Evolutionary conservation across 257 asterid species (phyloP), one percentile per base, ranked within the genome.

Genomic region (Plantago elongata): DNA sequence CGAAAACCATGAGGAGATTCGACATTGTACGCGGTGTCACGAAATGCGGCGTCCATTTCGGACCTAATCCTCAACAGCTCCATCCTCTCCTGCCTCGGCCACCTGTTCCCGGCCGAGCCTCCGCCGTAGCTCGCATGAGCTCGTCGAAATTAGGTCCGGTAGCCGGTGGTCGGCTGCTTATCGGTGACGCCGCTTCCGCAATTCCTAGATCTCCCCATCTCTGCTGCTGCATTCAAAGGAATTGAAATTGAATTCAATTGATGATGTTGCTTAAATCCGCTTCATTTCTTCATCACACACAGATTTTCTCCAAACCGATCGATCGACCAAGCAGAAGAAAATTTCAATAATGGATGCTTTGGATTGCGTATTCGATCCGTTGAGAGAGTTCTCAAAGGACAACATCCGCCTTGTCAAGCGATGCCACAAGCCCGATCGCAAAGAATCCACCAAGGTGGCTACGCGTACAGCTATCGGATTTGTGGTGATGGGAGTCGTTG

Each of bases 381-480:
- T 72, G 12, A 68, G 81, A 62, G 81, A 72, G 57, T 76, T 76
- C 65, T 48, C 78, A n/a, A 76, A 72, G 75, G 74, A 76, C 63
- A 76, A 75, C 67, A 61, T 67, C 64, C 81, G 81, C 60, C 75
- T 72, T 14, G 81, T 72, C 66, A 76, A 76, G 66, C 66, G 77
- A 37, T 77, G 77, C 72, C 83, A 77, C 70, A 77, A 73, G 78
- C 80, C 78, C 13, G 83, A 78, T 74, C 80, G 80, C 52, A 78
- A 78, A 72, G 75, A 77, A 37, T 77, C 72, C 65, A 68, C 78
- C 46, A 72, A 72, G 69, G 78, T 72, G 16, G 81, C 78, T 13
- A 71, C 79, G 29, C 72, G 83, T 54, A 78, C 83, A 45, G 79
- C 79, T 30, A 74, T 78, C 51, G 79, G 79, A 45, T 78, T 78